Conservation (phyloP, 2,329 filamentous ascomycete species). For the Bipolaris victoriae region DNA sequence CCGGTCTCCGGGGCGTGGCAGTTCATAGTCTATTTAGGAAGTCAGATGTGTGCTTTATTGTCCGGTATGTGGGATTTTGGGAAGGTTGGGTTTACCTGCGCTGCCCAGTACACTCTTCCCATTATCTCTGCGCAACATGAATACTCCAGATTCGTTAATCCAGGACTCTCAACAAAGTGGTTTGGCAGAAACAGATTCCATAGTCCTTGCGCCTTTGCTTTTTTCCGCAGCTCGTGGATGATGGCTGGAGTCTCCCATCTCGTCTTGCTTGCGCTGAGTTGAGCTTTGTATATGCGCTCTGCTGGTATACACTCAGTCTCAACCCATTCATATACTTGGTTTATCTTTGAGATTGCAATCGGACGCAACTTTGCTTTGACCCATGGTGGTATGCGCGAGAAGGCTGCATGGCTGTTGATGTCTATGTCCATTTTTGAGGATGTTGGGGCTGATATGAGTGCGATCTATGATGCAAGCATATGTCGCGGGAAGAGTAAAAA, state of each 20-base stretch:
- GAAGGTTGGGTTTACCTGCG: constrained; percentile 37
- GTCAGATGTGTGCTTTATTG: neutral
- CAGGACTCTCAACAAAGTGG: constrained; percentile 52
- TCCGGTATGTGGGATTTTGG: neutral
- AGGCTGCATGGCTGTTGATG: constrained; percentile 45
- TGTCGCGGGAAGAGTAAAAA: neutral
- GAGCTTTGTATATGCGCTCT: constrained; percentile 52
- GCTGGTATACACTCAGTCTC: constrained; percentile 54
- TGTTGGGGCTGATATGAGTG: constrained; percentile 17
- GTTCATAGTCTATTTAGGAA: constrained; percentile 49
- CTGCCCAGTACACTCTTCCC: constrained; percentile 55
- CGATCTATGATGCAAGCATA: neutral
- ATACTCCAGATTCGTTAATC: constrained; percentile 56
- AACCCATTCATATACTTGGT: constrained; percentile 53
- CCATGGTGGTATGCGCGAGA: constrained; percentile 51
- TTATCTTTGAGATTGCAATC: constrained; percentile 52
- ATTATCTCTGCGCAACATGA: constrained; percentile 56
- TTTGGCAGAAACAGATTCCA: constrained; percentile 53
- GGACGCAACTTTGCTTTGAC: constrained; percentile 59
- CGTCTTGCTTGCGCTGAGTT: constrained; percentile 36
- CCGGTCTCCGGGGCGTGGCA: constrained; percentile 58
- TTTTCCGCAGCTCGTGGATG: constrained; percentile 52
- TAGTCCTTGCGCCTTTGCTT: constrained; percentile 49
- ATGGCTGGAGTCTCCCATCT: constrained; percentile 52
- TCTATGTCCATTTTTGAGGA: constrained; percentile 25